phyloP scores from a whole-genome alignment of 192 early-diverging fungal genomes.

The Jimgerdemannia flammicorona region DNA sequence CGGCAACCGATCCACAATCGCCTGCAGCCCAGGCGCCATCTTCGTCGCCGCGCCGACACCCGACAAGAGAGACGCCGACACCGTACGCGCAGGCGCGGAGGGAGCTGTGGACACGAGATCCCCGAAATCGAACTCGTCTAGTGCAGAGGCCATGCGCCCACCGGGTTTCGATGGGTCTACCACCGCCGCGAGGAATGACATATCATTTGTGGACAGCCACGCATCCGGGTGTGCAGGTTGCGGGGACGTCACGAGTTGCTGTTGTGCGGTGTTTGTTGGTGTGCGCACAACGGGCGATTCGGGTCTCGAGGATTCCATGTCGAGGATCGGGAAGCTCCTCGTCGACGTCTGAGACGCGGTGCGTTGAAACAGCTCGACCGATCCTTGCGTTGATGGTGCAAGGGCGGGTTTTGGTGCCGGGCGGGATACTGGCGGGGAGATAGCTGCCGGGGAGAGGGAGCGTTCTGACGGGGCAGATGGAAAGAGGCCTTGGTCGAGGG shows the following conservation, averaged over 20 bases:
- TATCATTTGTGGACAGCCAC: neutral
- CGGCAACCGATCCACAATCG: neutral
- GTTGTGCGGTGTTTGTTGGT: neutral
- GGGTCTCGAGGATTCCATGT: too few species aligned
- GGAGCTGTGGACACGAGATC: neutral
- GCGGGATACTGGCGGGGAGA: neutral
- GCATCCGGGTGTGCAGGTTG: neutral
- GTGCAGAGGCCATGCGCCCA: neutral
- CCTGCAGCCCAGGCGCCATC: neutral
- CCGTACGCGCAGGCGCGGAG: neutral
- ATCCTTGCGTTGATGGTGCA: neutral
- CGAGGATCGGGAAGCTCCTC: neutral
- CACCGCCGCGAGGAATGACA: neutral
- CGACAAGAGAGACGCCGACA: neutral
- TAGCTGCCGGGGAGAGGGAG: neutral
- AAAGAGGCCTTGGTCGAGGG: neutral
- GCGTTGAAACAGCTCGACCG: neutral
- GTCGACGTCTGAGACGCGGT: neutral
- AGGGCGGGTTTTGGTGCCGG: neutral
- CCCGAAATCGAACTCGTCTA: neutral
- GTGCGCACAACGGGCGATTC: too few species aligned
- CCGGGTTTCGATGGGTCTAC: neutral
- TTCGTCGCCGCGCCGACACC: neutral
- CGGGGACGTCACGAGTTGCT: too few species aligned
- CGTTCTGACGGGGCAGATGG: neutral